phyloP scores from a whole-genome alignment of 345 rosid genomes.

The Psidium friedrichsthalianum region DNA sequence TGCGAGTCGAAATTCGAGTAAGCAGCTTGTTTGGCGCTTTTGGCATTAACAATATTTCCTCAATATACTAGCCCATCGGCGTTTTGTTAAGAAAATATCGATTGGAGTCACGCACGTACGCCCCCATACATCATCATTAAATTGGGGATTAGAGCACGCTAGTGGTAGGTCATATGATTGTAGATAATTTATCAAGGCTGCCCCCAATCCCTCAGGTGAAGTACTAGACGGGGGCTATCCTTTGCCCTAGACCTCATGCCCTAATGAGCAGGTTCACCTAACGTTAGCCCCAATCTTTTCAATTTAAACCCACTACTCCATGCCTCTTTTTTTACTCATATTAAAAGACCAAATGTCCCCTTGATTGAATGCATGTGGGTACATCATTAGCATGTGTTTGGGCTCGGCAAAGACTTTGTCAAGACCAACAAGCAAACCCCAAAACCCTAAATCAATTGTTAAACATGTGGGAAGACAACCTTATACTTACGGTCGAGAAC shows the following conservation, averaged over 20 bases:
- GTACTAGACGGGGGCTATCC: slow-evolving; percentile 6
- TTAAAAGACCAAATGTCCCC: slow-evolving; percentile 62
- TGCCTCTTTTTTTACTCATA: slow-evolving; percentile 26
- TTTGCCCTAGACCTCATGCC: not conserved
- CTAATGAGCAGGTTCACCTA: slow-evolving; percentile 48
- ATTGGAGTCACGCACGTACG: not conserved
- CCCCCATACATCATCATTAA: not conserved
- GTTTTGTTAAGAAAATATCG: not conserved
- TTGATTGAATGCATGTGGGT: slow-evolving; percentile 37
- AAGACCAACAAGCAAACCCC: not conserved
- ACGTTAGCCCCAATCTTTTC: slow-evolving; percentile 14
- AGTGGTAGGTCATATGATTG: not conserved
- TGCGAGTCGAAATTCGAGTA: not conserved
- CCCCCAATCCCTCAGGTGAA: not conserved
- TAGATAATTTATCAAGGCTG: not conserved
- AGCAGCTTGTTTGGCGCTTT: not conserved
- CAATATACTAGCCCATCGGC: not conserved
- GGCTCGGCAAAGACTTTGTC: not conserved
- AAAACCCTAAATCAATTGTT: not conserved
- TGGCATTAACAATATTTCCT: not conserved
- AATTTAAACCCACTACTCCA: slow-evolving; percentile 18
- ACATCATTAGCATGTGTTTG: slow-evolving; percentile 7
- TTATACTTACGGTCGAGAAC: not conserved
- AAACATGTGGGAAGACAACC: not conserved
- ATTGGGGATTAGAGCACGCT: not conserved